Conservation (phyloP, 202 grass and related monocot genomes). For the Brachypodium distachyon region DNA sequence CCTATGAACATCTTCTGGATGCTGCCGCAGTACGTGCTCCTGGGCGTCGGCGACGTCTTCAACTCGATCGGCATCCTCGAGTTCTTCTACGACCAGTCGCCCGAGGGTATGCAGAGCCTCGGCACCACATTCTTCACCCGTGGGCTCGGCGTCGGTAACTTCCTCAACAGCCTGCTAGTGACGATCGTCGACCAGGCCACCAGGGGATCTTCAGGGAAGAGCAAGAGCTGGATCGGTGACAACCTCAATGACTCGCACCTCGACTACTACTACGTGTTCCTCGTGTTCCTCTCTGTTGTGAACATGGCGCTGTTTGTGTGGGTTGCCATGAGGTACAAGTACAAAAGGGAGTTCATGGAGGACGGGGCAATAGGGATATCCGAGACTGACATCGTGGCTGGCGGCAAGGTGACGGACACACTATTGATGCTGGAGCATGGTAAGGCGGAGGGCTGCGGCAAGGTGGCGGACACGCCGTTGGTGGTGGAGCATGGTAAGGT, state of each 20-base stretch:
- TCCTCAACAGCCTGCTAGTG: conserved; percentile 74
- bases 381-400: conserved; percentile 4
- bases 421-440: neutral
- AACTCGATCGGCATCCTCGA: conserved; percentile 69
- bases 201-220: neutral
- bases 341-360: conserved; percentile 47
- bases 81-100: conserved; percentile 89
- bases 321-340: conserved; percentile 41
- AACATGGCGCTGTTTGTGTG: conserved; percentile 47
- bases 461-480: neutral
- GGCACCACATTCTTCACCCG: conserved; percentile 91
- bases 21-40: conserved; percentile 71
- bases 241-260: conserved; percentile 73
- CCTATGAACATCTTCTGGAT: conserved; percentile 87
- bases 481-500: too few relatives aligned
- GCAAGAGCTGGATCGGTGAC: conserved; percentile 75
- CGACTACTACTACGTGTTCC: conserved; percentile 78
- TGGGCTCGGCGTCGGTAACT: conserved; percentile 61
- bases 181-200: conserved; percentile 51
- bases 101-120: conserved; percentile 75
- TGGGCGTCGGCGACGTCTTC: conserved; percentile 76
- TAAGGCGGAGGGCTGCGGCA: conserved; percentile 33
- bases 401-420: neutral
- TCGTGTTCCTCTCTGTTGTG: conserved; percentile 27
- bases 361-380: neutral